These are phyloP conservation scores for Alloteropsis angusta DNA, from an alignment of 202 grass and related monocot species.

Conservation along the genomic window DNA sequence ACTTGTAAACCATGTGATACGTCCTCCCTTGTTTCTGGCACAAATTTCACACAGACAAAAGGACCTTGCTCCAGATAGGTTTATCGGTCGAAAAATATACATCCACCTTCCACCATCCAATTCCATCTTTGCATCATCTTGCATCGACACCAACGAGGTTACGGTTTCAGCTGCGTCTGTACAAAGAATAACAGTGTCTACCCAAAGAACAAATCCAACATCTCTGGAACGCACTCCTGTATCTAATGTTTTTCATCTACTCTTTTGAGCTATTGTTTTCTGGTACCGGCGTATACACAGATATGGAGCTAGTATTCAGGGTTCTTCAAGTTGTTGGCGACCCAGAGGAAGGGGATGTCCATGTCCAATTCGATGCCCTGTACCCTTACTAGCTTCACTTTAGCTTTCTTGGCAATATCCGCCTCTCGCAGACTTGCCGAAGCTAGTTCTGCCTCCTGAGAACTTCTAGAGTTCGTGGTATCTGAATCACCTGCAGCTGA, in stretches of 20 bases:
- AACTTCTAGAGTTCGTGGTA: neutral
- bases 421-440: neutral
- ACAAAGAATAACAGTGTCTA: slow-evolving; percentile 18
- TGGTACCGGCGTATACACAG: slow-evolving; percentile 43
- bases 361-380: slow-evolving; percentile 77
- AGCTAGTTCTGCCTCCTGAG: slow-evolving; percentile 4
- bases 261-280: slow-evolving; percentile 2
- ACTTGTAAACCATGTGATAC: too few relatives aligned
- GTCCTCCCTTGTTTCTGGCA: too few relatives aligned
- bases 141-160: neutral
- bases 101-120: neutral
- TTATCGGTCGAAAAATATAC: too few relatives aligned
- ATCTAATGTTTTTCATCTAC: slow-evolving; percentile 20
- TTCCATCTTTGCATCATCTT: neutral
- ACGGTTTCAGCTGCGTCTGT: neutral
- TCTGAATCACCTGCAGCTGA: slow-evolving; percentile 24
- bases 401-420: neutral
- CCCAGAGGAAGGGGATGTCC: slow-evolving; percentile 85
- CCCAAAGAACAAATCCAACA: slow-evolving; percentile 35
- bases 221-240: neutral
- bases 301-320: slow-evolving; percentile 85
- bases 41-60: too few relatives aligned
- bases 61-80: too few relatives aligned
- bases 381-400: slow-evolving; percentile 60
- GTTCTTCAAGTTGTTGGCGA: slow-evolving; percentile 78